phyloP scores from a whole-genome alignment of 1,139 yeast genomes.

The Zygosaccharomyces pseudobailii region DNA sequence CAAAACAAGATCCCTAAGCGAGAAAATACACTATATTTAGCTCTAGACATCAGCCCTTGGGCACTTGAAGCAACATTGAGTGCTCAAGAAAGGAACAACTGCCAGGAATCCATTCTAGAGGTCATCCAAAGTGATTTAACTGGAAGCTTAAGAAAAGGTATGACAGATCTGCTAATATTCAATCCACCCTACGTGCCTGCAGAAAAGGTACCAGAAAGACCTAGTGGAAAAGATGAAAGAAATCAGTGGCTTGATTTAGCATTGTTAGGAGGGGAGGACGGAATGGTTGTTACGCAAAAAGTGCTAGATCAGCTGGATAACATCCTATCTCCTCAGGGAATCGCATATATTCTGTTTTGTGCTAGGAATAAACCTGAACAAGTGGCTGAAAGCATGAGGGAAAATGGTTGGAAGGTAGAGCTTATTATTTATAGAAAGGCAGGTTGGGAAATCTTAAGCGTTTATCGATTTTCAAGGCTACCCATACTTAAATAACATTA shows the following conservation, averaged over 20 bases:
- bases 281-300: slow-evolving; percentile 76
- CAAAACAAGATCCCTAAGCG: slow-evolving; percentile 30
- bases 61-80: slow-evolving; percentile 56
- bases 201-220: slow-evolving; percentile 53
- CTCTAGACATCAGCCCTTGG: slow-evolving; percentile 76
- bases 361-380: slow-evolving; percentile 75
- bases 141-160: slow-evolving; percentile 40
- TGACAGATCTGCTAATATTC: slow-evolving; percentile 69
- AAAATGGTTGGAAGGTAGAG: slow-evolving; percentile 52
- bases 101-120: slow-evolving; percentile 42
- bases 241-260: slow-evolving; percentile 83
- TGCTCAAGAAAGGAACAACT: slow-evolving; percentile 49
- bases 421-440: slow-evolving; percentile 65
- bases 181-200: slow-evolving; percentile 98
- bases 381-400: slow-evolving; percentile 47
- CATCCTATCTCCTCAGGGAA: slow-evolving; percentile 52
- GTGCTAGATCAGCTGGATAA: slow-evolving; percentile 50
- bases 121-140: slow-evolving; percentile 57
- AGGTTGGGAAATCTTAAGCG: slow-evolving; percentile 92
- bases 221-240: slow-evolving; percentile 39
- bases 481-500: neutral
- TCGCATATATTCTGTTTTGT: slow-evolving; percentile 81
- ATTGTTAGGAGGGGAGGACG: slow-evolving; percentile 79
- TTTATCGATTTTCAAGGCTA: slow-evolving; percentile 46
- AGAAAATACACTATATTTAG: slow-evolving; percentile 44